Evolutionary conservation across 305 asterid species (phyloP).

Genomic region (Fraxinus sp.): DNA sequence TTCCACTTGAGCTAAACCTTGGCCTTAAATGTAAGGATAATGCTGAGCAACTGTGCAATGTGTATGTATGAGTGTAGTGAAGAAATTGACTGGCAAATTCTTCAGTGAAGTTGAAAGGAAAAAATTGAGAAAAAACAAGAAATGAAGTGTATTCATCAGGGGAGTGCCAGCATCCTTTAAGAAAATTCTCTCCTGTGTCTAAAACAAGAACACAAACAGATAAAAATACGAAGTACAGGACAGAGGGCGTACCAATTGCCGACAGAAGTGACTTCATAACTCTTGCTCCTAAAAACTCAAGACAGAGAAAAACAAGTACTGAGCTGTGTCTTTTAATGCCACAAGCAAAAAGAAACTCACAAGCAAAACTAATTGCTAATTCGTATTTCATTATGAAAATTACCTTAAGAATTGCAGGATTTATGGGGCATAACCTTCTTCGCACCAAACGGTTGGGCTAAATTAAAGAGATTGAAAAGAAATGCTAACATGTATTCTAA

Average conservation of each 20-base stretch:
- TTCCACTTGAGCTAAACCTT: background rate
- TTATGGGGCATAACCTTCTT: background rate
- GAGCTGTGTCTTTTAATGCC: slow-evolving; percentile 5
- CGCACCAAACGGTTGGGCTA: background rate
- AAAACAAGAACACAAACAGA: background rate
- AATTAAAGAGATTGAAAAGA: background rate
- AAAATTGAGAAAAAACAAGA: no score
- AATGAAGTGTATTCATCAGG: no score
- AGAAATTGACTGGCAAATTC: background rate
- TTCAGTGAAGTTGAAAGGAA: background rate
- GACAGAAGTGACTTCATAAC: slow-evolving; percentile 10
- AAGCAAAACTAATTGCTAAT: slow-evolving; percentile 21
- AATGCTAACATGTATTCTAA: slow-evolving; percentile 7
- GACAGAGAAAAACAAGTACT: slow-evolving; percentile 16
- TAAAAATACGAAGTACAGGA: background rate
- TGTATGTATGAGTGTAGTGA: background rate
- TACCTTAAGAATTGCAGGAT: slow-evolving; percentile 3
- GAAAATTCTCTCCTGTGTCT: background rate
- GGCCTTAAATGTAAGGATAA: background rate
- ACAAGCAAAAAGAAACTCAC: slow-evolving; percentile 23
- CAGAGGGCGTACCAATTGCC: slow-evolving; percentile 26
- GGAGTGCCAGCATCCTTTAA: background rate
- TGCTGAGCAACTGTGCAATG: background rate
- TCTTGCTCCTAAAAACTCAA: slow-evolving; percentile 18
- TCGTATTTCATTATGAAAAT: background rate